Conservation (phyloP, 176 grass and related monocot genomes). For the Avena eriantha region DNA sequence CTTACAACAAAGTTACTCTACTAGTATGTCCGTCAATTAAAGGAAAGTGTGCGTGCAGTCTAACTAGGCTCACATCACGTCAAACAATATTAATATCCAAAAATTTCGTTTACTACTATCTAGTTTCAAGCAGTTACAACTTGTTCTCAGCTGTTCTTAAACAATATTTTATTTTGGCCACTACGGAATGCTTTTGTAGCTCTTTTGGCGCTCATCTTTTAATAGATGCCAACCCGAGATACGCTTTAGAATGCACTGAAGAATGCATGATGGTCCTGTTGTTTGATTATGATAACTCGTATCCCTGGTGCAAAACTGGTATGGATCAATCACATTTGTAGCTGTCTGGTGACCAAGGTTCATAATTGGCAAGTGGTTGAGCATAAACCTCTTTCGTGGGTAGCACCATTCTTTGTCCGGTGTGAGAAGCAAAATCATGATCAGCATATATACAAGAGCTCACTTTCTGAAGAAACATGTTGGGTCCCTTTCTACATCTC, state of each 20-base stretch:
- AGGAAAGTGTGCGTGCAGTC: neutral
- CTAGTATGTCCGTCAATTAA: neutral
- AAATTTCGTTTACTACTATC: neutral
- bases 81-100: neutral
- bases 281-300: slow-evolving; percentile 83
- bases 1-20: neutral
- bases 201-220: slow-evolving; percentile 85
- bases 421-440: neutral
- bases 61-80: neutral
- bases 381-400: slow-evolving; percentile 74
- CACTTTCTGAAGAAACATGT: slow-evolving; percentile 16
- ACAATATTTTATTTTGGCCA: neutral
- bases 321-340: slow-evolving; percentile 66
- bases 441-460: neutral
- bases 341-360: slow-evolving; percentile 95
- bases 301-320: slow-evolving; percentile 92
- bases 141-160: neutral
- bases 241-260: slow-evolving; percentile 91
- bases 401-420: slow-evolving; percentile 19
- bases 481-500: neutral
- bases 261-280: slow-evolving; percentile 81
- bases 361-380: slow-evolving; percentile 93
- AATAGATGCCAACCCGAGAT: slow-evolving; percentile 93
- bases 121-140: neutral
- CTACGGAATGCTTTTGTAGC: slow-evolving; percentile 47